Evolutionary conservation across 371 early-diverging fungal species (phyloP).

Genomic region (Capillidium heterosporum): DNA sequence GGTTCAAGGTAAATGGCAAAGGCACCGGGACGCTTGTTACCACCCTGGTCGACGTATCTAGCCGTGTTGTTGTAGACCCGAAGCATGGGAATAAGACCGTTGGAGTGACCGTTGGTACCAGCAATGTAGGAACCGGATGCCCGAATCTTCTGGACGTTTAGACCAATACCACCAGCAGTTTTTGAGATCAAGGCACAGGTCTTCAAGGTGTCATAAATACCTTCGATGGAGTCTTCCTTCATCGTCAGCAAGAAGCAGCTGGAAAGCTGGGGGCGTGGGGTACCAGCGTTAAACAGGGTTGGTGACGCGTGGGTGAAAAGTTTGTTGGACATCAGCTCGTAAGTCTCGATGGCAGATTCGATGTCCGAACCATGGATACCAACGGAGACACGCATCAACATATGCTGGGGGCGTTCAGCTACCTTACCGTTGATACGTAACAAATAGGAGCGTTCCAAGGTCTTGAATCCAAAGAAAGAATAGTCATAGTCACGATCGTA

Average conservation of each 20-base stretch:
- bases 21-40: constrained; percentile 97
- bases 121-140: constrained; percentile 92
- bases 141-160: constrained; percentile 92
- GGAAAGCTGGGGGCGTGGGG: constrained; percentile 88
- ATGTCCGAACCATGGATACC: constrained; percentile 95
- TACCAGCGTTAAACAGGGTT: constrained; percentile 97
- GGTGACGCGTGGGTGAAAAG: constrained; percentile 98
- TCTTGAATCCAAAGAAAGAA: constrained; percentile 98
- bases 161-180: constrained; percentile 96
- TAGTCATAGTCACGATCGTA: constrained; percentile 93
- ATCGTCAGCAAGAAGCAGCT: constrained; percentile 94
- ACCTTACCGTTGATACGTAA: constrained; percentile 64
- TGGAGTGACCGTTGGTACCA: constrained; percentile 94
- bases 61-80: constrained; percentile 97
- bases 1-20: constrained; percentile 99
- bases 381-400: constrained; percentile 97
- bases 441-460: constrained; percentile 92
- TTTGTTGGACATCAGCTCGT: constrained; percentile 86
- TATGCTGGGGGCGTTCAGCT: constrained; percentile 96
- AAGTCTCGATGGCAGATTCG: constrained; percentile 88
- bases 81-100: constrained; percentile 97
- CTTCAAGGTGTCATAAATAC: constrained; percentile 95
- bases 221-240: constrained; percentile 95
- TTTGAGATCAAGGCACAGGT: constrained; percentile 97
- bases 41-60: constrained; percentile 98